Base-by-base conservation (phyloP, 441 rosid genomes). In the Lepidium campestre region DNA sequence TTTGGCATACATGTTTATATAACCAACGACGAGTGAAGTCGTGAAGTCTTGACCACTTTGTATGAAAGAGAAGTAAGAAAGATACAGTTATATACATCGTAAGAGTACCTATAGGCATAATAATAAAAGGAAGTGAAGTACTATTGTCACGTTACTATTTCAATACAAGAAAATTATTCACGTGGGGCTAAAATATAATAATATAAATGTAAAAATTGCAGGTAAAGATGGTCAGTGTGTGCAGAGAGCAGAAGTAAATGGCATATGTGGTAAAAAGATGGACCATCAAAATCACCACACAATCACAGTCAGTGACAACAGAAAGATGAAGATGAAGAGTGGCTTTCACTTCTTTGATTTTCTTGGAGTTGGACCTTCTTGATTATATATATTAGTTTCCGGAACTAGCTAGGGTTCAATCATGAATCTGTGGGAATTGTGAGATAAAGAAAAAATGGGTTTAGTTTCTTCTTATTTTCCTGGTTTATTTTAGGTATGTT, bases 241-340 rank as follows among this genome's bases (percentile, higher is more conserved):
- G 65, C 73, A 74, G 77, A 68, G 61, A 42, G 69, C 65, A 61
- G 77, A 67, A 74, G 77, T 65, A 41, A 72, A 65, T 58, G 77
- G 73, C 64, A 39, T 47, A 67, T 50, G 25, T 72, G 70, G 76
- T 65, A 72, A 66, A 66, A 65, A 59, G 57, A 58, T 73, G 76
- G 72, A 66, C 72, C 77, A 62, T 74, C 77, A 62, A 74, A 62
- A 56, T 62, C 70, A 74, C 54, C 65, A 68, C 60, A 62, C 56
- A 68, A 55, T 74, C 60, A 9, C 73, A 47, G 65, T 62, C 77
- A 47, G 59, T 68, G 70, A 74, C 13, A 67, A 34, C 10, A 67
- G 32, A 48, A 62, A 61, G 39, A 53, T 62, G 59, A 45, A 62
- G 36, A 45, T 58, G 64, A 56, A 61, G 65, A 62, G 29, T 62